Evolutionary conservation across 257 asterid species (phyloP).

Genomic region (Nemophila menziesii): DNA sequence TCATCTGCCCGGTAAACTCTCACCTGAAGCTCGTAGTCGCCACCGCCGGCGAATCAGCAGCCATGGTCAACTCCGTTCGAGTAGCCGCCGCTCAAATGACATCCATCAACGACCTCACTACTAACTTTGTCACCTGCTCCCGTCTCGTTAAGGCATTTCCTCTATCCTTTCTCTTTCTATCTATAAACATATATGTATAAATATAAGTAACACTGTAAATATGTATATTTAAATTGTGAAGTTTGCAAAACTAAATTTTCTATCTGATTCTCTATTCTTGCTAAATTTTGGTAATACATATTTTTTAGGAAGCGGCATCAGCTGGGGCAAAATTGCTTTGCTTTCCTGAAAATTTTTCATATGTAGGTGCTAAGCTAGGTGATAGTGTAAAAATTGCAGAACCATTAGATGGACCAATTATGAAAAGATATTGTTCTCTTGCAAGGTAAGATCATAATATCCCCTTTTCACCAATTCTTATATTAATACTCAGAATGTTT

Average conservation of each 20-base stretch:
- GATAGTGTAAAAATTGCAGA: constrained; percentile 74
- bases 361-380: constrained; percentile 56
- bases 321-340: constrained; percentile 90
- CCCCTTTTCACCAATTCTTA: not conserved
- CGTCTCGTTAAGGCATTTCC: constrained; percentile 50
- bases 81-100: constrained; percentile 97
- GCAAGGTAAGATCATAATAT: constrained; percentile 39
- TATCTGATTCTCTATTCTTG: no score
- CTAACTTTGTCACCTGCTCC: constrained; percentile 71
- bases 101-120: constrained; percentile 58
- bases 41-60: constrained; percentile 9
- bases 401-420: constrained; percentile 74
- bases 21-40: not conserved
- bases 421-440: constrained; percentile 60
- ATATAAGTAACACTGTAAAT: no score
- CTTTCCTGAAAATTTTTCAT: constrained; percentile 90
- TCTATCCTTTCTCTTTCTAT: not conserved
- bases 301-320: constrained; percentile 60
- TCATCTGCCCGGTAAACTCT: not conserved
- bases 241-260: no score
- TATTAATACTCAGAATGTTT: constrained; percentile 4
- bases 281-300: constrained; percentile 11
- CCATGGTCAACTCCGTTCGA: constrained; percentile 52
- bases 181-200: not conserved
- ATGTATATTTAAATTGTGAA: constrained; percentile 5